Conservation (phyloP, 805 yeast species). For the Wickerhamomyces silvicola region DNA sequence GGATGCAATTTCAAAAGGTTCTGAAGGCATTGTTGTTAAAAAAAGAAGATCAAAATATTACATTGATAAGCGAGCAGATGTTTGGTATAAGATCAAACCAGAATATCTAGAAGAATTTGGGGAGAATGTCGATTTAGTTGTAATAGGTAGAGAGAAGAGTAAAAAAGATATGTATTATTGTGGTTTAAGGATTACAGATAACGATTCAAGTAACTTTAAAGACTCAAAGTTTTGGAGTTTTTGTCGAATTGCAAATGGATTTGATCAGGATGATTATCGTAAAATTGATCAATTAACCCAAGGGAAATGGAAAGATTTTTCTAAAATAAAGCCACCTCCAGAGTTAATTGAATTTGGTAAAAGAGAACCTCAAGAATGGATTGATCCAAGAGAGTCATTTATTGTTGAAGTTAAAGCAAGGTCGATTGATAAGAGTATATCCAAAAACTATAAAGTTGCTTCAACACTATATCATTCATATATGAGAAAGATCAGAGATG, state of each 20-base stretch:
- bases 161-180: conserved; percentile 65
- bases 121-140: conserved; percentile 71
- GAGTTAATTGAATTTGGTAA: conserved; percentile 47
- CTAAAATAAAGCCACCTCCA: conserved; percentile 34
- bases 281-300: conserved; percentile 49
- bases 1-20: conserved; percentile 49
- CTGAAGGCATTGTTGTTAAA: conserved; percentile 83
- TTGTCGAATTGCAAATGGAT: conserved; percentile 81
- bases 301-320: conserved; percentile 53
- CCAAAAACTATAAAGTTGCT: conserved; percentile 50
- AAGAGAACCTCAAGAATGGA: conserved; percentile 66
- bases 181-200: conserved; percentile 50
- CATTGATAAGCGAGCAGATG: conserved; percentile 51
- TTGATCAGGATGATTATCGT: conserved; percentile 55
- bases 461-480: conserved; percentile 74
- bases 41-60: conserved; percentile 50
- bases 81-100: conserved; percentile 91
- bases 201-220: conserved; percentile 19
- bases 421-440: conserved; percentile 47
- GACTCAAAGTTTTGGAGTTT: conserved; percentile 49
- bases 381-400: conserved; percentile 67
- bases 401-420: conserved; percentile 83
- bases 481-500: conserved; percentile 59
- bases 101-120: conserved; percentile 84
- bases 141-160: conserved; percentile 75